Evolutionary conservation across 306 rosid species (phyloP), one percentile per base, ranked within the genome.

Genomic region (Fagus crenata): DNA sequence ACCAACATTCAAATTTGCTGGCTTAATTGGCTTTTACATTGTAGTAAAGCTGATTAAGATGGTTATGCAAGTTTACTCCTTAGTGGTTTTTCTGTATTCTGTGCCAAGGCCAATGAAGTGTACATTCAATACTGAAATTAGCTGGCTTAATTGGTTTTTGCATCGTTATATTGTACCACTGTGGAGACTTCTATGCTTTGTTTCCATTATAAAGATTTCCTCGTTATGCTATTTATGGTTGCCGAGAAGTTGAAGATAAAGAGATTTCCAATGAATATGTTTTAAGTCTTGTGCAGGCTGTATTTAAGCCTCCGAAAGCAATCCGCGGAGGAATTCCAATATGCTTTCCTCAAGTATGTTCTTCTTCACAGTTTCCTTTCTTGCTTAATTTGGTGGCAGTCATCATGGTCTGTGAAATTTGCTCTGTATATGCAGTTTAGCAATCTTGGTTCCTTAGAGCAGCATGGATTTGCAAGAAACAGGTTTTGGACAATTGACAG

Each of bases 261-360:
- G 51, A 46, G 51, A 46, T 46, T 46, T 46, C 51, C 51, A 39
- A 7, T 65, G 31, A 65, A 65, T 65, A 49, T 67, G 56, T 70
- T 31, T 39, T 59, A 67, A 81, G 71, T 75, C 69, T 85, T 74
- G 32, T 89, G 89, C 96, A 95, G 99, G 92, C 99, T 81, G 69
- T 49, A 35, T 92, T 88, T 71, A 92, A 88, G 88, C 93, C 97
- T 74, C 97, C 96, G 1, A 92, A 89, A 80, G 81, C 97, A 68
- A 95, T 95, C 79, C 97, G 97, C 49, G 99, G 99, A 79, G 99
- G 97, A 77, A 95, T 95, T 84, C 99, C 99, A 39, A 72, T 95
- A 72, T 95, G 97, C 86, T 95, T 95, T 88, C 99, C 99, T 37
- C 99, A 95, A 78, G 98, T 95, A 85, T 71, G 93, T 84, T 67